A percentile compares a stretch with the other conserved stretches of the same genome.
These are phyloP conservation scores for Daedaleopsis nitida DNA, from an alignment of 768 basidiomycete genomes.

Conservation along the genomic window DNA sequence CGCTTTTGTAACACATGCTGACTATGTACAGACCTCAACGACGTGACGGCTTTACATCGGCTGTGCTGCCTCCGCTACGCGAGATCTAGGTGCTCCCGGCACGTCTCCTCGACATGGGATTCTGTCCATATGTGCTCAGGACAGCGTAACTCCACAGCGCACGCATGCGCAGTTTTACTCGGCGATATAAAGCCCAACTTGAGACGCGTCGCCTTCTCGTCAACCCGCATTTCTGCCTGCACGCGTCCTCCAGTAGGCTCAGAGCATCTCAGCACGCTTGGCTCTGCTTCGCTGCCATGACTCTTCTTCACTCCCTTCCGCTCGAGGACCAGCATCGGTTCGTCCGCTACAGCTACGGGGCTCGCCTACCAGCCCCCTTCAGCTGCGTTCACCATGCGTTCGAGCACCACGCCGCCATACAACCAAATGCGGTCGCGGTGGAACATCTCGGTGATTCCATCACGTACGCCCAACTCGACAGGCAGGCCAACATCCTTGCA, in stretches of 20 bases:
- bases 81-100: neutral
- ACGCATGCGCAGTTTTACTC: constrained; percentile 4
- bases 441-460: constrained; percentile 50
- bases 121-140: neutral
- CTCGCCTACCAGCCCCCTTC: constrained; percentile 41
- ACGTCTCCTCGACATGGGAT: neutral
- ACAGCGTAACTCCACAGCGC: constrained; percentile 3
- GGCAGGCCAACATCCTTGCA: constrained; percentile 49
- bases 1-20: constrained; percentile 9
- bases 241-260: constrained; percentile 2
- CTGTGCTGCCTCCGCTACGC: neutral
- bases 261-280: constrained; percentile 3
- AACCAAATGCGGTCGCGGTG: constrained; percentile 47
- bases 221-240: constrained; percentile 7
- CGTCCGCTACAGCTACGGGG: constrained; percentile 46
- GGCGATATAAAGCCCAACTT: constrained; percentile 5
- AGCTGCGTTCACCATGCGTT: constrained; percentile 60
- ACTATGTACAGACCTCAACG: neutral
- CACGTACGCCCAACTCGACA: constrained; percentile 53
- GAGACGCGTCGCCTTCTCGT: neutral
- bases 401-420: constrained; percentile 42
- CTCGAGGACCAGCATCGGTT: constrained; percentile 46
- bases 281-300: constrained; percentile 18
- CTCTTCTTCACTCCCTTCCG: constrained; percentile 32
- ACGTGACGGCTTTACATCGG: constrained; percentile 18